Percentiles rank a stretch among this genome's conserved stretches.
Conservation (phyloP, 371 early-diverging fungal genomes). For the Parasitella parasitica region DNA sequence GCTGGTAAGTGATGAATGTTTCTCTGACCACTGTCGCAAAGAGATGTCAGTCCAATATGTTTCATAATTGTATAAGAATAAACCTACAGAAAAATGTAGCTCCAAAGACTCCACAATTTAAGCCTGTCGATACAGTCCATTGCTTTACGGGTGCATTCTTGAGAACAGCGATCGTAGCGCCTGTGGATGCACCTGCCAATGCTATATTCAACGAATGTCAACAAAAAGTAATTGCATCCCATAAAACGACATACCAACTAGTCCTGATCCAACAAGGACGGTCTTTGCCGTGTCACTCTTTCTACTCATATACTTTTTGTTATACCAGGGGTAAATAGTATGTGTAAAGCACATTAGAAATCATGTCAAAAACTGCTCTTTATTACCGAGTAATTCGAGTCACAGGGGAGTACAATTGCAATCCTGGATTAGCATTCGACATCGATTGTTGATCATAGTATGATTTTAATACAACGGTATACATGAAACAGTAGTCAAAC, state of each 20-base stretch:
- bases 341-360: not conserved
- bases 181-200: slow-evolving; percentile 49
- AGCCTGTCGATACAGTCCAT: slow-evolving; percentile 34
- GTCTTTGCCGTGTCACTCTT: slow-evolving; percentile 18
- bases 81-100: slow-evolving; percentile 49
- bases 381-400: not conserved
- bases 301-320: slow-evolving; percentile 12
- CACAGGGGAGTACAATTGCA: not conserved
- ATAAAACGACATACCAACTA: slow-evolving; percentile 11
- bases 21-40: slow-evolving; percentile 42
- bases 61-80: not conserved
- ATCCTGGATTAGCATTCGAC: too few relatives aligned
- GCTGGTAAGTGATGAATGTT: slow-evolving; percentile 54
- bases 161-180: slow-evolving; percentile 50
- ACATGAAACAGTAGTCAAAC: too few relatives aligned
- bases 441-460: too few relatives aligned
- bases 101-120: slow-evolving; percentile 48
- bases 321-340: not conserved
- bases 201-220: slow-evolving; percentile 8
- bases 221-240: not conserved
- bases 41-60: not conserved
- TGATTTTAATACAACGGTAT: too few relatives aligned
- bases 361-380: not conserved
- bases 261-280: slow-evolving; percentile 15
- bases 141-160: slow-evolving; percentile 36